phyloP scores from a whole-genome alignment of 1,284 basidiomycete species.

The Leccinum subfulvum region DNA sequence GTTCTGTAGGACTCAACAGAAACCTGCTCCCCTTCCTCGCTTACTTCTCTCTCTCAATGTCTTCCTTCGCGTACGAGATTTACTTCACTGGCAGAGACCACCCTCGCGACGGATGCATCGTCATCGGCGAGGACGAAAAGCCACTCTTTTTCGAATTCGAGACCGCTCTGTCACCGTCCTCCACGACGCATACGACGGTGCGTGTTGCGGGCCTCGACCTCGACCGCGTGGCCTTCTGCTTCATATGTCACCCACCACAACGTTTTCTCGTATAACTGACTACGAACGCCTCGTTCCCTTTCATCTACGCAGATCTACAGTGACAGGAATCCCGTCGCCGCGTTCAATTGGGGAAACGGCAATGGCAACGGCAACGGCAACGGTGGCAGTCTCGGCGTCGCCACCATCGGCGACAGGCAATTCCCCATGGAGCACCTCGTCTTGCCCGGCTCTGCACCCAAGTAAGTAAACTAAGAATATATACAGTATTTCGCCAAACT shows the following conservation, averaged over 20 bases:
- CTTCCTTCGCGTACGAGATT: slow-evolving; percentile 47
- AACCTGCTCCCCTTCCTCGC: not conserved
- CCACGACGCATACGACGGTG: slow-evolving; percentile 49
- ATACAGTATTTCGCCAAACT: not conserved
- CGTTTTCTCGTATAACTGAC: not conserved
- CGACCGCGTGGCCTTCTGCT: not conserved
- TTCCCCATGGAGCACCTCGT: slow-evolving; percentile 65
- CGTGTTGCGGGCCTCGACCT: slow-evolving; percentile 20
- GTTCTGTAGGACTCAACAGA: slow-evolving; percentile 7
- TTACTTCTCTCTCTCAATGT: slow-evolving; percentile 20
- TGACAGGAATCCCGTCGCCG: slow-evolving; percentile 54
- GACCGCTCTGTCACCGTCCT: slow-evolving; percentile 40
- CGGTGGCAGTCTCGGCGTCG: slow-evolving; percentile 52
- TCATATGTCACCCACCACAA: not conserved
- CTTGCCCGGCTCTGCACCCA: slow-evolving; percentile 46
- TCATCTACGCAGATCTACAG: slow-evolving; percentile 39
- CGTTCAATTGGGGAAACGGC: slow-evolving; percentile 48
- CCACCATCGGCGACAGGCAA: slow-evolving; percentile 51
- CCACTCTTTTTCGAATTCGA: slow-evolving; percentile 67
- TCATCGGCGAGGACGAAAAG: slow-evolving; percentile 62
- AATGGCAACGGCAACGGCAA: slow-evolving; percentile 30
- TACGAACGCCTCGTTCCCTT: not conserved
- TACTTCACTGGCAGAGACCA: slow-evolving; percentile 70
- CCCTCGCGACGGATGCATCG: slow-evolving; percentile 59
- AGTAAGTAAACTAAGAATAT: slow-evolving; percentile 33